phyloP scores from a whole-genome alignment of 2,329 filamentous ascomycete genomes.

The Trichoderma sp. region DNA sequence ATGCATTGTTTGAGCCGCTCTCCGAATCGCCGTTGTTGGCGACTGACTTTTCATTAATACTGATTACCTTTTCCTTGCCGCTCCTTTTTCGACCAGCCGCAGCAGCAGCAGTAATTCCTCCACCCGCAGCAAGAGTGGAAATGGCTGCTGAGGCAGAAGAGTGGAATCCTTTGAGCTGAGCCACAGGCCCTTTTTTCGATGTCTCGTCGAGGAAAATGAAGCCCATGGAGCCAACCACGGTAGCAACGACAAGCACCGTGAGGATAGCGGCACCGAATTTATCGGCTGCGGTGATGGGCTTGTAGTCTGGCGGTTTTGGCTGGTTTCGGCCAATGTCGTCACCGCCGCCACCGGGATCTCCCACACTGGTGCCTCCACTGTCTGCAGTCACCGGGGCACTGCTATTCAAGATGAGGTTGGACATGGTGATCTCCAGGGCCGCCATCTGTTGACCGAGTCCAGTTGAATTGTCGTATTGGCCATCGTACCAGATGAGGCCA shows the following conservation, averaged over 20 bases:
- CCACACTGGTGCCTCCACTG: constrained; percentile 57
- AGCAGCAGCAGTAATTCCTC: constrained; percentile 24
- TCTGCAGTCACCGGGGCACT: constrained; percentile 43
- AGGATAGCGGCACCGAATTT: constrained; percentile 64
- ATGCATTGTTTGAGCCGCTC: constrained; percentile 23
- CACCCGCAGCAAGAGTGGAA: constrained; percentile 26
- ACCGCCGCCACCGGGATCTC: constrained; percentile 46
- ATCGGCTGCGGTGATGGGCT: constrained; percentile 53
- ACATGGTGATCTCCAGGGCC: constrained; percentile 61
- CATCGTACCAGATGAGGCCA: constrained; percentile 57
- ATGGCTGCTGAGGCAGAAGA: constrained; percentile 23
- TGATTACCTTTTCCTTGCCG: constrained; percentile 1
- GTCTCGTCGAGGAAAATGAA: constrained; percentile 51
- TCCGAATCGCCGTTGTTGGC: constrained; percentile 7
- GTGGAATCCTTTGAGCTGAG: constrained; percentile 33
- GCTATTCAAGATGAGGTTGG: constrained; percentile 52
- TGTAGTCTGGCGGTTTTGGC: constrained; percentile 27
- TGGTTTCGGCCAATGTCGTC: constrained; percentile 42
- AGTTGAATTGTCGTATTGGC: constrained; percentile 54
- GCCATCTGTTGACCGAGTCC: constrained; percentile 71
- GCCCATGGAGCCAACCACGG: constrained; percentile 50
- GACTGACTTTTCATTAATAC: constrained; percentile 26
- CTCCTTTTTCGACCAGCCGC: constrained; percentile 23
- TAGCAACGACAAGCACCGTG: constrained; percentile 55
- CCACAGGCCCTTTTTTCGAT: constrained; percentile 31